Percentiles rank a stretch among this genome's conserved stretches.
Evolutionary conservation across 2,329 filamentous ascomycete species (phyloP).

Genomic region (Elsinoe perseae): DNA sequence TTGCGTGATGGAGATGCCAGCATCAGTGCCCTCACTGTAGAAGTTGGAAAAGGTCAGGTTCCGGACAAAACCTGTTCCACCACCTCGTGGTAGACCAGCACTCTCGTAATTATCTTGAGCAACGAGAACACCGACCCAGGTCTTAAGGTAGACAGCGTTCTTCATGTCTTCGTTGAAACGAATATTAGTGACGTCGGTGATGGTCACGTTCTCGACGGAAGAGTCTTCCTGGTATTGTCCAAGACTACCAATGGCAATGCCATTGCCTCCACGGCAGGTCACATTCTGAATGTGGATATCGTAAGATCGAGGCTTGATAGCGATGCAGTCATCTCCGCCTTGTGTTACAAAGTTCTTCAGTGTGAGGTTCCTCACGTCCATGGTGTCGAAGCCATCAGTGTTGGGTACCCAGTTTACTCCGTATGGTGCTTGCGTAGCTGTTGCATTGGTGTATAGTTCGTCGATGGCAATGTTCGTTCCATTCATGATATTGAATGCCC

Average conservation of each 20-base stretch:
- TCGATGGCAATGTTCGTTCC: slow-evolving; percentile 47
- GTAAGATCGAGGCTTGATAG: slow-evolving; percentile 55
- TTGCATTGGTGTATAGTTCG: slow-evolving; percentile 46
- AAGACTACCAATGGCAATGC: slow-evolving; percentile 45
- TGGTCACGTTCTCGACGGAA: slow-evolving; percentile 42
- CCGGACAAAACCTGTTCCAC: slow-evolving; percentile 46
- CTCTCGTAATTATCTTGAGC: slow-evolving; percentile 44
- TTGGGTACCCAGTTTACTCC: slow-evolving; percentile 51
- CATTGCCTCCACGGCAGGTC: slow-evolving; percentile 48
- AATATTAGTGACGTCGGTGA: slow-evolving; percentile 41
- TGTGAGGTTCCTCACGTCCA: slow-evolving; percentile 45
- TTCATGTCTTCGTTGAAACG: slow-evolving; percentile 43
- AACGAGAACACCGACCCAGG: slow-evolving; percentile 45
- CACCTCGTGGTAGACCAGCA: slow-evolving; percentile 42
- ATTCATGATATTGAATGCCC: slow-evolving; percentile 52
- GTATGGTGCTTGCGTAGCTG: slow-evolving; percentile 43
- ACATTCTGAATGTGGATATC: slow-evolving; percentile 49
- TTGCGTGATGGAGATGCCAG: slow-evolving; percentile 41
- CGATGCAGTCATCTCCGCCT: slow-evolving; percentile 55
- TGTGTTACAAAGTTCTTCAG: slow-evolving; percentile 48
- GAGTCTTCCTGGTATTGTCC: slow-evolving; percentile 51
- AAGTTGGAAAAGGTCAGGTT: slow-evolving; percentile 49
- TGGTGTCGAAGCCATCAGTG: slow-evolving; percentile 51
- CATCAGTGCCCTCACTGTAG: slow-evolving; percentile 39
- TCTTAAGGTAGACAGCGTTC: slow-evolving; percentile 49